Evolutionary conservation across 2,329 filamentous ascomycete genomes (phyloP), one percentile per base, ranked within the genome.

Genomic region (Podosphaera aphanis): DNA sequence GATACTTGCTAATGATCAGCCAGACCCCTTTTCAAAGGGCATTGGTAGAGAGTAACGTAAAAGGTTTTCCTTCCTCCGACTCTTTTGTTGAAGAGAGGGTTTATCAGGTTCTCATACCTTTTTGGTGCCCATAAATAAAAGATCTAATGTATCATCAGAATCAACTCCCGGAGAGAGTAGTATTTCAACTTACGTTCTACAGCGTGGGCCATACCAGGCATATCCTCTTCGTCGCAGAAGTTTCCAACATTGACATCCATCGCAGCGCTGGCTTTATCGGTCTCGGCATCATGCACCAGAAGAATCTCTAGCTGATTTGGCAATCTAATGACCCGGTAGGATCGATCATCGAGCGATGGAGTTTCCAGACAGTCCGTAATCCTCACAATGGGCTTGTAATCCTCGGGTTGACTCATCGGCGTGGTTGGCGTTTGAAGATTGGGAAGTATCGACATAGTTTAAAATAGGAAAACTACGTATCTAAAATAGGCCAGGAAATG

Each of bases 51-150:
- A 20, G 13, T 11, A n/a, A 33, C 29, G 15, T n/a, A 33, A 33
- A 33, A 2, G 29, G 8, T n/a, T 11, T 6, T 4, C 18, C n/a
- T 10, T 23, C 37, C n/a, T 10, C 21, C 13, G n/a, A 1, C 7
- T 19, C 8, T 33, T 33, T 11, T 33, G 4, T n/a, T 33, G 10
- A 33, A 21, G 23, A 27, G 33, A 39, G 19, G 13, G 16, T 47
- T 19, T 29, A 20, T 52, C 61, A 15, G 18, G 3, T 19, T 10
- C 3, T 16, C 21, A 51, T 61, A 78, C 76, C 69, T 95, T 98
- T 62, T 93, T 80, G 6, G 90, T 98, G 43, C 90, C 90, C 90
- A 98, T 95, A 66, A 98, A 98, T 20, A 98, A 67, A 52, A 94
- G 66, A 70, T 77, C 40, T 42, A 27, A 11, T 5, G 10, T 13